Base-by-base conservation (phyloP, 2,329 filamentous ascomycete genomes). In the Fusarium sp. region DNA sequence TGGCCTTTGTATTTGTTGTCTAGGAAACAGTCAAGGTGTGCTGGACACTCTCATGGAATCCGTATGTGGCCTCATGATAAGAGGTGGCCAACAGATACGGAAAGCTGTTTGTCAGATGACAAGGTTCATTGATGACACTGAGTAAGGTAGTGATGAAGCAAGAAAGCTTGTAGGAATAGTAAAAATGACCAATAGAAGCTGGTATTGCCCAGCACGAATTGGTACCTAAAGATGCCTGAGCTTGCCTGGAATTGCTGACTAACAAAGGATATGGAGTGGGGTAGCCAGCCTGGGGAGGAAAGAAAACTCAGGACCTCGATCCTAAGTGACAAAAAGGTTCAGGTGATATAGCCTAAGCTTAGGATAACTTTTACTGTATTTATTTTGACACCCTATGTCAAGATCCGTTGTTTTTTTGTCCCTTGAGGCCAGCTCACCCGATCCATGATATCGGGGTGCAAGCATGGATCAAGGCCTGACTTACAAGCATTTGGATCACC, bases 161-260 rank as follows among this genome's bases (percentile, higher is more conserved):
- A 55, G 30, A 30, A 47, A 61, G 41, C 47, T 56, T 7, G n/a
- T 15, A 17, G 15, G 24, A 48, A 57, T 8, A 52, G 18, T 22
- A 42, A 41, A 48, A 51, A 45, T 39, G 20, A 50, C 70, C 50
- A 73, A 74, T 68, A 52, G 59, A 39, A 66, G n/a, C 24, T 60
- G 20, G 24, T 47, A 9, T 36, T 41, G 42, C 13, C 22, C 11
- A 44, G 24, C 30, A 61, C 26, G 45, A 30, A 60, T 74, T 68
- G 58, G 47, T 65, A 74, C 67, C 72, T 72, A 44, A 74, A 54
- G 56, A 44, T 66, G 57, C 56, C 72, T 68, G 70, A 41, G 26
- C 36, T 34, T 52, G 51, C 38, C 41, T 66, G 44, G 26, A 15
- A 32, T 28, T 32, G 72, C 72, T 73, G 63, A 73, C 68, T 74